These are phyloP conservation scores for Cicer judaicum DNA, from an alignment of 306 rosid genomes.

Conservation along the genomic window DNA sequence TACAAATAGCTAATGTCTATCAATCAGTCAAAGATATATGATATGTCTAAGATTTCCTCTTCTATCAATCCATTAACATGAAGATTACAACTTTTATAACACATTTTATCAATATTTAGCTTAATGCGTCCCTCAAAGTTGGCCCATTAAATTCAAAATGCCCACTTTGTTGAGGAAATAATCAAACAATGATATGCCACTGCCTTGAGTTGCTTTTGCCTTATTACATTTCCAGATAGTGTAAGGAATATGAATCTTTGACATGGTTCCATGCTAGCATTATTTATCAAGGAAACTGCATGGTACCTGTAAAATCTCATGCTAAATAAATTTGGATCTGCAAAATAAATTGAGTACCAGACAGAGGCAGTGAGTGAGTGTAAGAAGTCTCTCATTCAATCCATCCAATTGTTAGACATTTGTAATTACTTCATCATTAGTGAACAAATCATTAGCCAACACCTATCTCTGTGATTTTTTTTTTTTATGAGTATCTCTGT, in stretches of 20 bases:
- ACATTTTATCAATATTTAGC: background rate
- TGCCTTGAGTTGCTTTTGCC: constrained; percentile 20
- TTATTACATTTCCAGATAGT: background rate
- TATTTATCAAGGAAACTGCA: constrained; percentile 1
- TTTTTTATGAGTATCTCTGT: background rate
- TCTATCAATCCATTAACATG: background rate
- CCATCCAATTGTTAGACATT: background rate
- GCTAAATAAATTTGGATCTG: constrained; percentile 11
- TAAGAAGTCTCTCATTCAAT: constrained; percentile 37
- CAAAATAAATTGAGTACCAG: constrained; percentile 22
- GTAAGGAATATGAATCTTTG: constrained; percentile 10
- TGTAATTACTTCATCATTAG: constrained; percentile 2
- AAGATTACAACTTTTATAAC: constrained; percentile 1
- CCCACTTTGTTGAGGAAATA: background rate
- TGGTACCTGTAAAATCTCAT: background rate
- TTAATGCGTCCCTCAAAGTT: background rate
- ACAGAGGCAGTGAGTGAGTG: background rate
- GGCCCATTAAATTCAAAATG: background rate
- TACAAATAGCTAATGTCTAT: background rate
- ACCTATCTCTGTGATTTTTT: background rate
- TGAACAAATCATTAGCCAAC: constrained; percentile 38
- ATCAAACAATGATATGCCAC: background rate
- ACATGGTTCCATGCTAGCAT: constrained; percentile 10
- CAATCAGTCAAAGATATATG: background rate
- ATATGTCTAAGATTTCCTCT: background rate